A percentile compares a stretch with the other conserved stretches of the same genome.
phyloP scores from a whole-genome alignment of 495 filamentous ascomycete genomes.

The Penicillium cinerascens region DNA sequence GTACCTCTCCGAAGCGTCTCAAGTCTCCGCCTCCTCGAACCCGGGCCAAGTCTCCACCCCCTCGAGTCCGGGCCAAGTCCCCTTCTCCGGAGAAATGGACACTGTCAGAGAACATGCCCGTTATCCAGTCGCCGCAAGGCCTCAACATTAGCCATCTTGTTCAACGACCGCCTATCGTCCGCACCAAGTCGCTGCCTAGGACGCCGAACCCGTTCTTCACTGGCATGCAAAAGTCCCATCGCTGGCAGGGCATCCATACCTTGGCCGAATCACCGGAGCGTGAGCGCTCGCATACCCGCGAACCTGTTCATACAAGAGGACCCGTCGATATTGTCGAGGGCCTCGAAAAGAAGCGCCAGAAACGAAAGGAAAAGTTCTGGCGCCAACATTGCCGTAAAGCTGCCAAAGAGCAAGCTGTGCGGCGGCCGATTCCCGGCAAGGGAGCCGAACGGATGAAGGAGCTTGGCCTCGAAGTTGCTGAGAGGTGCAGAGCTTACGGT shows the following conservation, averaged over 20 bases:
- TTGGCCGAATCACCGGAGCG: constrained; percentile 34
- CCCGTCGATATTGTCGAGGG: constrained; percentile 97
- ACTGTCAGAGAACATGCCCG: constrained; percentile 24
- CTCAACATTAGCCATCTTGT: constrained; percentile 58
- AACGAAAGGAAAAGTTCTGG: constrained; percentile 84
- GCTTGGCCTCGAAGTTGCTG: constrained; percentile 82
- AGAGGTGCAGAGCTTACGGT: constrained; percentile 62
- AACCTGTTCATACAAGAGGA: constrained; percentile 61
- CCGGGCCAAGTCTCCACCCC: constrained; percentile 24
- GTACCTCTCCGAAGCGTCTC: constrained; percentile 64
- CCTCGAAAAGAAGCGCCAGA: constrained; percentile 87
- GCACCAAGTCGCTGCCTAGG: constrained; percentile 76
- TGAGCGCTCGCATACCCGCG: constrained; percentile 38
- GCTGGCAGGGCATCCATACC: constrained; percentile 32
- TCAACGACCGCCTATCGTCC: constrained; percentile 57
- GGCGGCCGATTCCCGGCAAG: constrained; percentile 67
- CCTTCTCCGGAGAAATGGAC: constrained; percentile 29
- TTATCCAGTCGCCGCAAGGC: constrained; percentile 26
- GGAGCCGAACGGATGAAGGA: constrained; percentile 93
- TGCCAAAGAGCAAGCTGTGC: constrained; percentile 56
- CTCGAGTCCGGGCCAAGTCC: constrained; percentile 32
- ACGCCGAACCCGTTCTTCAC: constrained; percentile 66
- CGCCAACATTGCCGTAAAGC: constrained; percentile 74
- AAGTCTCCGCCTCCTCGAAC: constrained; percentile 46
- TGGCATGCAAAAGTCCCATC: constrained; percentile 33